phyloP scores from a whole-genome alignment of 2,329 filamentous ascomycete species.

The Atkinsonella hypoxylon region DNA sequence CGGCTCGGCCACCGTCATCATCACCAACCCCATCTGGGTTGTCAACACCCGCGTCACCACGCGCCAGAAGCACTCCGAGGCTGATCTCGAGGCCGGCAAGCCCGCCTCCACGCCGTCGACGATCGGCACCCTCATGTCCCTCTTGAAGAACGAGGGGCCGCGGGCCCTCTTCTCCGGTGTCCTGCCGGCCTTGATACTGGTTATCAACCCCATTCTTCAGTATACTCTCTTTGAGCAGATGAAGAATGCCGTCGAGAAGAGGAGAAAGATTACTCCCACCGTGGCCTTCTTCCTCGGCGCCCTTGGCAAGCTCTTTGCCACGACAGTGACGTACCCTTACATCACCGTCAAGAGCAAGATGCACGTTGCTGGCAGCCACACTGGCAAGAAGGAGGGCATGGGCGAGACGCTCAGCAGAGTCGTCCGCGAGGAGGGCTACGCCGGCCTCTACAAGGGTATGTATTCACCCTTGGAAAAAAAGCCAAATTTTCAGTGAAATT shows the following conservation, averaged over 20 bases:
- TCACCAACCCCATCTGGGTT: constrained; percentile 99
- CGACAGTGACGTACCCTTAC: constrained; percentile 90
- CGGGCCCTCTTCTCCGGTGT: constrained; percentile 83
- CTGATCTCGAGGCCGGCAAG: constrained; percentile 28
- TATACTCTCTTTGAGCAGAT: constrained; percentile 98
- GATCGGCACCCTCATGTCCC: constrained; percentile 64
- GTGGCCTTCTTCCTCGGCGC: constrained; percentile 88
- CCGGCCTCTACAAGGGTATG: constrained; percentile 80
- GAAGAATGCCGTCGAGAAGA: constrained; percentile 76
- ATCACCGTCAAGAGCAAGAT: constrained; percentile 98
- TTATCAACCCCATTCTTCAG: constrained; percentile 96
- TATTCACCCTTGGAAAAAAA: background rate
- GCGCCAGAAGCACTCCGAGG: constrained; percentile 47
- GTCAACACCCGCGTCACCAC: constrained; percentile 98
- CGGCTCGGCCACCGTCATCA: constrained; percentile 82
- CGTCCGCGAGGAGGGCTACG: constrained; percentile 79
- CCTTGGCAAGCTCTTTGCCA: constrained; percentile 87
- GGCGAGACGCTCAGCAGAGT: constrained; percentile 66
- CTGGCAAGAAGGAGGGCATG: constrained; percentile 70
- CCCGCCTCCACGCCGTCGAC: constrained; percentile 48
- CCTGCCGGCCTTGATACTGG: constrained; percentile 80
- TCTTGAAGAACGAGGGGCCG: constrained; percentile 76
- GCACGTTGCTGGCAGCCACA: constrained; percentile 68
- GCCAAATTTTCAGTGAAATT: background rate
- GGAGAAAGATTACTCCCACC: constrained; percentile 63